Conservation (phyloP, 2,329 filamentous ascomycete genomes). For the Xylaria sp. region DNA sequence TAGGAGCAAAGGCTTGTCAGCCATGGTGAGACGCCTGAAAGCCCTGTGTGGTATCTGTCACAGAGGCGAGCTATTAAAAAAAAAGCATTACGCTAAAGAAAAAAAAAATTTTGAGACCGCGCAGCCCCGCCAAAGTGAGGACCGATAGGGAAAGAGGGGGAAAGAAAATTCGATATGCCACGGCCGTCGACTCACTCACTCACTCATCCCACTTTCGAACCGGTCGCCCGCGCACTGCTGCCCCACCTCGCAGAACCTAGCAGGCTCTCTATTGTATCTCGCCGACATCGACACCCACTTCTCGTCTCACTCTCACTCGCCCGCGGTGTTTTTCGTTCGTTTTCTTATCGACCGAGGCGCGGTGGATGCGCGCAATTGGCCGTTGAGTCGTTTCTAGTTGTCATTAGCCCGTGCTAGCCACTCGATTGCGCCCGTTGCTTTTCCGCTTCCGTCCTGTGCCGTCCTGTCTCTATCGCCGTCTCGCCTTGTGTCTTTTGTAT, state of each 20-base stretch:
- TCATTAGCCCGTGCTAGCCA: constrained; percentile 28
- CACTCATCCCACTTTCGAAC: constrained; percentile 34
- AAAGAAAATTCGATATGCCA: constrained; percentile 24
- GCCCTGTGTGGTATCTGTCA: neutral
- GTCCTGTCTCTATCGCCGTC: constrained; percentile 4
- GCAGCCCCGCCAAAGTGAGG: constrained; percentile 36
- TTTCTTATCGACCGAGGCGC: constrained; percentile 31
- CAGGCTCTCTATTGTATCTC: constrained; percentile 17
- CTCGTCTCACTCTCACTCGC: constrained; percentile 26
- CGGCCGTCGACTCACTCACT: constrained; percentile 13
- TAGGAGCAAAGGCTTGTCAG: constrained; percentile 8
- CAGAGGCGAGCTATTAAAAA: neutral
- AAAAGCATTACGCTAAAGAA: neutral
- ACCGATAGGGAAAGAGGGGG: constrained; percentile 31
- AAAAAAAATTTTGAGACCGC: constrained; percentile 6
- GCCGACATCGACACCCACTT: constrained; percentile 25
- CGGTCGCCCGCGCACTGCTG: constrained; percentile 13
- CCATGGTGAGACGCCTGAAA: constrained; percentile 17
- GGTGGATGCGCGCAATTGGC: constrained; percentile 25
- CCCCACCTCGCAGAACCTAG: constrained; percentile 22
- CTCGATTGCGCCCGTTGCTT: constrained; percentile 10
- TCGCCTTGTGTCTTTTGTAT: neutral
- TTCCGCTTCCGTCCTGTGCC: constrained; percentile 16
- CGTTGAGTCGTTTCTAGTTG: constrained; percentile 21
- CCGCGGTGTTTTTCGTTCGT: constrained; percentile 1